phyloP scores from a whole-genome alignment of 805 yeast species.

The Kluyveromyces siamensis region DNA sequence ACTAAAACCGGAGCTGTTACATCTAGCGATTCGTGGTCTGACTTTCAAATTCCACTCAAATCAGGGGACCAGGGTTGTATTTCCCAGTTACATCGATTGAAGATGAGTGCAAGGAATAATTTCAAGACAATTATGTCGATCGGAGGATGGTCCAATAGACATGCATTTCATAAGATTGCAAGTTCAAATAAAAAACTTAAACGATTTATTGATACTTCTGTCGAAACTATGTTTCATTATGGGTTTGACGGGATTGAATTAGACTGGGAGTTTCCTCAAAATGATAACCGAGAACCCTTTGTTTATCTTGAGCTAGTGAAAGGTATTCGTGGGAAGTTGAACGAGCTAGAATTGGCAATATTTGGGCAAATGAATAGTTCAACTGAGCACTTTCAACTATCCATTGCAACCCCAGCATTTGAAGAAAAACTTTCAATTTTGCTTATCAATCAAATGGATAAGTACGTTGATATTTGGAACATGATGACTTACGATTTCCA shows the following conservation, averaged over 20 bases:
- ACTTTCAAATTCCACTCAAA: slow-evolving; percentile 31
- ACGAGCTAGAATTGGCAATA: slow-evolving; percentile 28
- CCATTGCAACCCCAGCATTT: slow-evolving; percentile 74
- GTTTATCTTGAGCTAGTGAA: slow-evolving; percentile 37
- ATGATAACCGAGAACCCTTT: slow-evolving; percentile 33
- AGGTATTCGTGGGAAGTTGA: slow-evolving; percentile 33
- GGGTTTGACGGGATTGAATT: slow-evolving; percentile 87
- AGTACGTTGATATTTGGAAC: slow-evolving; percentile 61
- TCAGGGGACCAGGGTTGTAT: neutral
- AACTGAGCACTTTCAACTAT: slow-evolving; percentile 35
- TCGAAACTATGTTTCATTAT: slow-evolving; percentile 38
- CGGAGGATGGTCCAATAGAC: slow-evolving; percentile 68
- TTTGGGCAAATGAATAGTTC: slow-evolving; percentile 8
- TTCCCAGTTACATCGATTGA: neutral
- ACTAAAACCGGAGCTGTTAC: slow-evolving; percentile 41
- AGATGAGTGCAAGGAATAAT: slow-evolving; percentile 15
- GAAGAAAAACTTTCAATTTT: slow-evolving; percentile 35
- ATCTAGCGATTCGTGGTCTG: slow-evolving; percentile 61
- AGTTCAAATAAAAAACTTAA: slow-evolving; percentile 31
- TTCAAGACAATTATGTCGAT: slow-evolving; percentile 61
- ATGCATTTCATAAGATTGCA: slow-evolving; percentile 39
- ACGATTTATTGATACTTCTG: slow-evolving; percentile 42
- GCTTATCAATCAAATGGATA: slow-evolving; percentile 46
- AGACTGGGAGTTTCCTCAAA: slow-evolving; percentile 88
- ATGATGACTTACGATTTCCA: slow-evolving; percentile 86